Conservation (phyloP, 2,329 filamentous ascomycete genomes). For the Aspergillus amoenus region DNA sequence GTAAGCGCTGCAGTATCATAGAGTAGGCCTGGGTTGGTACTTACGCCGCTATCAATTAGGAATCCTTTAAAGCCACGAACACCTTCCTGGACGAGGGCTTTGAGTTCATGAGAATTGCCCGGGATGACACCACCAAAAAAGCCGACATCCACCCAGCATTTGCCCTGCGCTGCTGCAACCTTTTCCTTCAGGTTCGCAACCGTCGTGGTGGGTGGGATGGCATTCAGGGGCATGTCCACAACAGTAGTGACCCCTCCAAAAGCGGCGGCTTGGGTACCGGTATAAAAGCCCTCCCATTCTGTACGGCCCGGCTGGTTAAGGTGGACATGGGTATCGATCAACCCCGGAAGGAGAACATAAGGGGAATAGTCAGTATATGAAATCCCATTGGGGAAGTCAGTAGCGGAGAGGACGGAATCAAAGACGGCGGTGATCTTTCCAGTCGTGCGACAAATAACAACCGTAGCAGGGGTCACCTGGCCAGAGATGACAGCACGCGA, state of each 20-base stretch:
- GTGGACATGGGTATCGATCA: constrained; percentile 97
- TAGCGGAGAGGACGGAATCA: constrained; percentile 70
- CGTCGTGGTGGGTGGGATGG: constrained; percentile 93
- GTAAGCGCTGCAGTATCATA: no score
- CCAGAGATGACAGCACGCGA: constrained; percentile 78
- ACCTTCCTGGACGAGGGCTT: constrained; percentile 77
- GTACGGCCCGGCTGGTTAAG: constrained; percentile 95
- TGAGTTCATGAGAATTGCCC: constrained; percentile 77
- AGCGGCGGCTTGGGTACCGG: constrained; percentile 87
- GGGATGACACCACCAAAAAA: constrained; percentile 96
- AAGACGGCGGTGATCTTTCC: constrained; percentile 82
- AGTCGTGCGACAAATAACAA: constrained; percentile 72
- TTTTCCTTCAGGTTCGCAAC: constrained; percentile 80
- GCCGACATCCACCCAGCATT: constrained; percentile 98
- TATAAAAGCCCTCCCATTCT: constrained; percentile 98
- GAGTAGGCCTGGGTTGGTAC: constrained; percentile 32
- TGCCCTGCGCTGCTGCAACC: constrained; percentile 74
- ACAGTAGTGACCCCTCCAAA: constrained; percentile 96
- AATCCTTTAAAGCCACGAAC: constrained; percentile 98
- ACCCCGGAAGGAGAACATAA: constrained; percentile 78
- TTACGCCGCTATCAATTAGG: constrained; percentile 90
- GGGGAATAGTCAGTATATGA: constrained; percentile 83
- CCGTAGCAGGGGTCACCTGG: constrained; percentile 75
- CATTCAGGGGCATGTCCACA: constrained; percentile 96
- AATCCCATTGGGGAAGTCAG: constrained; percentile 69